phyloP scores from a whole-genome alignment of 1,284 basidiomycete species.

The Apiotrichum mycotoxinovorans region DNA sequence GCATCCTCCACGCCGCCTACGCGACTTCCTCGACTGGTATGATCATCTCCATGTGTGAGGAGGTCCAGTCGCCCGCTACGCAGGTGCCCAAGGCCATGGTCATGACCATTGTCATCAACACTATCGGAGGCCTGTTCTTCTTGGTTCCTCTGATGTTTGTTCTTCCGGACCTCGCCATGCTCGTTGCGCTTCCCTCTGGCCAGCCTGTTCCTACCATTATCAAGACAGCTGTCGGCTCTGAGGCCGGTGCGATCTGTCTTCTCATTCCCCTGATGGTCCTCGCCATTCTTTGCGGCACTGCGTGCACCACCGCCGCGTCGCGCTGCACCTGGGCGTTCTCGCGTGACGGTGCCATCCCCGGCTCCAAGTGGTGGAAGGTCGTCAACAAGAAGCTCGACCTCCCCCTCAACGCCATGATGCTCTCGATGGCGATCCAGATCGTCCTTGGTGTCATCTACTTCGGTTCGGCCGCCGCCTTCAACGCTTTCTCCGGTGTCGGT shows the following conservation, averaged over 20 bases:
- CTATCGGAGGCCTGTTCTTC: constrained; percentile 35
- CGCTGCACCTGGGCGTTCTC: constrained; percentile 48
- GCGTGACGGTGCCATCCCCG: constrained; percentile 52
- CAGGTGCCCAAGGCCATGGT: constrained; percentile 46
- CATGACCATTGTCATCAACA: constrained; percentile 21
- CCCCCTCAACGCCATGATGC: constrained; percentile 50
- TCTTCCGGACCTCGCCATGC: constrained; percentile 45
- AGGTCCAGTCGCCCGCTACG: constrained; percentile 44
- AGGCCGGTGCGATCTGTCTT: constrained; percentile 49
- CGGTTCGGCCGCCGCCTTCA: constrained; percentile 44
- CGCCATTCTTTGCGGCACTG: constrained; percentile 48
- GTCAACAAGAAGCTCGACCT: constrained; percentile 48
- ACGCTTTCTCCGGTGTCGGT: constrained; percentile 45
- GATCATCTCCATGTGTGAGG: constrained; percentile 47
- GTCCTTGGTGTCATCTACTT: constrained; percentile 50
- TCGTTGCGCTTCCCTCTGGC: constrained; percentile 47
- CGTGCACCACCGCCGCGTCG: constrained; percentile 43
- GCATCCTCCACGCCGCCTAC: constrained; percentile 46
- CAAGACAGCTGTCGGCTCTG: constrained; percentile 47
- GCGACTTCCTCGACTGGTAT: constrained; percentile 42
- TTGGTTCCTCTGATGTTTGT: constrained; percentile 52
- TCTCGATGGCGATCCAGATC: constrained; percentile 47
- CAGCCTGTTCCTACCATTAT: constrained; percentile 51
- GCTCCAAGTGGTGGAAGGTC: constrained; percentile 41
- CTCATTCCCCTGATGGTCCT: constrained; percentile 50